phyloP scores from a whole-genome alignment of 768 basidiomycete genomes.

The Boletus vinaceobasis region DNA sequence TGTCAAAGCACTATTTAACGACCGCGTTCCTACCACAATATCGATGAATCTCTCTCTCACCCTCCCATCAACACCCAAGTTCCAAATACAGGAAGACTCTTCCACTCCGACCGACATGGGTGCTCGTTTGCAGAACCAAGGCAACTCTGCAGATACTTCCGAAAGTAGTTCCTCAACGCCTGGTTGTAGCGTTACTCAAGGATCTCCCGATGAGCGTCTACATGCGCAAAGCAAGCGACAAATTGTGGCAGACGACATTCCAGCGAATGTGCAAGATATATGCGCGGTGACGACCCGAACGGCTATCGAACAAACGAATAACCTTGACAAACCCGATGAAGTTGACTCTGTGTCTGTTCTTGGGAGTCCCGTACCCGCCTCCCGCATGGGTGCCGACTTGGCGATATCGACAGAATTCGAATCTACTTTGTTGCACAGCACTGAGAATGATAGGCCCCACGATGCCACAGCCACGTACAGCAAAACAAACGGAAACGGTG shows the following conservation, averaged over 20 bases:
- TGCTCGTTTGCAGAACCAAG: not conserved
- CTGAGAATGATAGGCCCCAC: not conserved
- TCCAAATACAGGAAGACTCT: not conserved
- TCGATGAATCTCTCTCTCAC: not conserved
- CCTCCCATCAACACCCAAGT: not conserved
- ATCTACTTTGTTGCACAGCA: not conserved
- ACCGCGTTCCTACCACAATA: not conserved
- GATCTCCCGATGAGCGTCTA: not conserved
- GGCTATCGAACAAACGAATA: not conserved
- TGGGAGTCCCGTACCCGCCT: not conserved
- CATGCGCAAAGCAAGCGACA: not conserved
- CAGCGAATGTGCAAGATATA: conserved; percentile 1
- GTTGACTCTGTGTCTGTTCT: not conserved
- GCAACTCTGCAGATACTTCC: not conserved
- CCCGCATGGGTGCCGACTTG: not conserved
- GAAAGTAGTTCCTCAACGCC: not conserved
- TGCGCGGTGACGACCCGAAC: conserved; percentile 1
- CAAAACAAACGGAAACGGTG: not conserved
- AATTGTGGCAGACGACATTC: not conserved
- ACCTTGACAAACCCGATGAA: not conserved
- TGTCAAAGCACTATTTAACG: conserved; percentile 2
- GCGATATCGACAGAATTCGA: not conserved
- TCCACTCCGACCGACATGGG: not conserved
- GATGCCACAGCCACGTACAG: not conserved
- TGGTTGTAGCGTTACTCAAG: not conserved